These are phyloP conservation scores for Nemania serpens DNA, from an alignment of 2,329 filamentous ascomycete species.

Conservation along the genomic window DNA sequence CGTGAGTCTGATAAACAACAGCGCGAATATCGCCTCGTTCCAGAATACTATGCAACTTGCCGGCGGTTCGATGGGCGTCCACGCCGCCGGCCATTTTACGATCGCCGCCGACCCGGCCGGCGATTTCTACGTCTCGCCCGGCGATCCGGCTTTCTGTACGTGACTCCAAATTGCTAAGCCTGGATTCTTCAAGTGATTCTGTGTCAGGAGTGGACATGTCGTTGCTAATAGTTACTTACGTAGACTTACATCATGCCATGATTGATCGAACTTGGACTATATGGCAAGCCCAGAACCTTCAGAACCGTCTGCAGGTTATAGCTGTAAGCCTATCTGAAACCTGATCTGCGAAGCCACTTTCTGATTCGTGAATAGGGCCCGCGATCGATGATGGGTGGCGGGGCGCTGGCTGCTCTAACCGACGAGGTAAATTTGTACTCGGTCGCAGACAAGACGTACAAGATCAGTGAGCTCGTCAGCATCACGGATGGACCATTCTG, in stretches of 20 bases:
- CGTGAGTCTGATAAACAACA: slow-evolving; percentile 40
- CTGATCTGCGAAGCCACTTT: neutral
- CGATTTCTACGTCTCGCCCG: slow-evolving; percentile 40
- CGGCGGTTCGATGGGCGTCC: slow-evolving; percentile 40
- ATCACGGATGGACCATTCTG: slow-evolving; percentile 38
- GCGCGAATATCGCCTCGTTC: slow-evolving; percentile 41
- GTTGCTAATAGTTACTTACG: neutral
- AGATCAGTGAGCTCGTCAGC: slow-evolving; percentile 38
- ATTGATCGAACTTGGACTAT: slow-evolving; percentile 27
- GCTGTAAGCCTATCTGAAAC: slow-evolving; percentile 22
- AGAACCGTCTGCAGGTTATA: slow-evolving; percentile 27
- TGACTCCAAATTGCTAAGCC: neutral
- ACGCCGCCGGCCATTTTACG: slow-evolving; percentile 47
- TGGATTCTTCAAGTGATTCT: neutral
- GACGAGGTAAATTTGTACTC: slow-evolving; percentile 25
- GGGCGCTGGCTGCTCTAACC: slow-evolving; percentile 9
- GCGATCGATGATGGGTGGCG: slow-evolving; percentile 21
- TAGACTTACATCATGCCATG: slow-evolving; percentile 27
- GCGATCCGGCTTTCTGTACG: slow-evolving; percentile 36
- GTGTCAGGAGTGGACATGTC: neutral
- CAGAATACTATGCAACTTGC: slow-evolving; percentile 44
- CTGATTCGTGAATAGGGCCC: slow-evolving; percentile 18
- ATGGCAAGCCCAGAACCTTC: slow-evolving; percentile 27
- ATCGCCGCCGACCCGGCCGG: slow-evolving; percentile 45
- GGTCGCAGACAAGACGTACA: slow-evolving; percentile 21